These are phyloP conservation scores for Cladosporium sp. DNA, from an alignment of 2,329 filamentous ascomycete species.

Conservation along the genomic window DNA sequence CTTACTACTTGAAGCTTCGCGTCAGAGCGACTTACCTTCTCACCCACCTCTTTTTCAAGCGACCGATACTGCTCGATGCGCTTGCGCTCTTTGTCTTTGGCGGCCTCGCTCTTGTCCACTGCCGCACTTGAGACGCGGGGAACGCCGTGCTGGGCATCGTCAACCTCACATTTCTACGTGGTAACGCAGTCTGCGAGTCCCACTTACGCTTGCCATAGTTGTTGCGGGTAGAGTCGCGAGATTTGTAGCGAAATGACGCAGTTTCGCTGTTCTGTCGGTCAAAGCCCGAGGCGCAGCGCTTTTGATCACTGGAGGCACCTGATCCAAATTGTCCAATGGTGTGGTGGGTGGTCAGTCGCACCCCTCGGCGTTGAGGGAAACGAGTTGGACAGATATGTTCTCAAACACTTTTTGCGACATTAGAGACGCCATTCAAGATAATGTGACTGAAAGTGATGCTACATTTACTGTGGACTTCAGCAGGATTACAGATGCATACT, in stretches of 20 bases:
- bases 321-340: too few species aligned
- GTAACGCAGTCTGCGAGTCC: background rate
- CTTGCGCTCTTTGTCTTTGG: constrained; percentile 63
- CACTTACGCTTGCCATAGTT: constrained; percentile 38
- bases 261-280: background rate
- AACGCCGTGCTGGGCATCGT: constrained; percentile 66
- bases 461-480: too few species aligned
- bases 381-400: too few species aligned
- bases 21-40: constrained; percentile 61
- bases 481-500: too few species aligned
- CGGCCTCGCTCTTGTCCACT: constrained; percentile 59
- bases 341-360: too few species aligned
- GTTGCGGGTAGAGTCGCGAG: background rate
- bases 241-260: background rate
- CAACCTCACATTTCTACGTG: constrained; percentile 16
- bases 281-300: background rate
- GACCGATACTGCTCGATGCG: constrained; percentile 71
- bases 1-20: constrained; percentile 62
- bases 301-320: background rate
- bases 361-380: too few species aligned
- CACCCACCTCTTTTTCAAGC: constrained; percentile 61
- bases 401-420: too few species aligned
- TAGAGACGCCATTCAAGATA: too few species aligned
- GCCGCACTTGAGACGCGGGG: constrained; percentile 50
- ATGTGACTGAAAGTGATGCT: too few species aligned